Percentiles rank a stretch among this genome's conserved stretches.
phyloP scores from a whole-genome alignment of 129 eudicot genomes.

The Tagetes erecta region DNA sequence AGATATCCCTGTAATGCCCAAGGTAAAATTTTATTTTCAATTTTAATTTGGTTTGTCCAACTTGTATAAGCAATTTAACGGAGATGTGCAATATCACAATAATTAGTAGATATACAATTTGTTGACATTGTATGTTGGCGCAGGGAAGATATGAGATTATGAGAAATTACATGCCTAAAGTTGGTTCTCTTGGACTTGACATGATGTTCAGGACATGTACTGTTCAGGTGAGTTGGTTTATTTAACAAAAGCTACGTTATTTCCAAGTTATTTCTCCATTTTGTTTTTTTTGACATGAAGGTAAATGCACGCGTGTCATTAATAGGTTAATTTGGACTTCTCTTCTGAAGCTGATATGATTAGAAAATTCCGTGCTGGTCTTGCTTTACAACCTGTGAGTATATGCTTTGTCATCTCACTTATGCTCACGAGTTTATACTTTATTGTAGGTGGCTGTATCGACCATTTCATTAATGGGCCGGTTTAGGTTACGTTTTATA shows the following conservation, averaged over 20 bases:
- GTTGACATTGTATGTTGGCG: constrained; percentile 36
- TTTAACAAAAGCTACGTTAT: not conserved
- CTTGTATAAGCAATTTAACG: not conserved
- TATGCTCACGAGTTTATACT: constrained; percentile 1
- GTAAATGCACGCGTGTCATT: constrained; percentile 1
- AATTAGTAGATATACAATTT: constrained; percentile 3
- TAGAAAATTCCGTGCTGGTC: constrained; percentile 96
- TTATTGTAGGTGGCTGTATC: not conserved
- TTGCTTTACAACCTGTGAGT: constrained; percentile 96
- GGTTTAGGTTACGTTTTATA: not conserved
- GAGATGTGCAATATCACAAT: constrained; percentile 2
- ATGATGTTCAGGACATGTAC: constrained; percentile 99
- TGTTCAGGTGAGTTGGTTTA: constrained; percentile 62
- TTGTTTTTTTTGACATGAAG: not conserved
- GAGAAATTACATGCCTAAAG: constrained; percentile 96
- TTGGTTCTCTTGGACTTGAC: constrained; percentile 94
- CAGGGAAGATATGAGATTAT: constrained; percentile 95
- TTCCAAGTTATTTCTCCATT: not conserved
- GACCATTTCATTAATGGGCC: not conserved
- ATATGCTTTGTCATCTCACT: constrained; percentile 24
- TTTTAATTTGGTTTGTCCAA: not conserved
- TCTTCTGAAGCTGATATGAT: constrained; percentile 98
- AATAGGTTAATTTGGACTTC: constrained; percentile 90
- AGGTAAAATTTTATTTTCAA: constrained; percentile 42
- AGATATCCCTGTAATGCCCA: constrained; percentile 96